Conservation (phyloP, 2,329 filamentous ascomycete genomes). For the Aspergillus proliferans region DNA sequence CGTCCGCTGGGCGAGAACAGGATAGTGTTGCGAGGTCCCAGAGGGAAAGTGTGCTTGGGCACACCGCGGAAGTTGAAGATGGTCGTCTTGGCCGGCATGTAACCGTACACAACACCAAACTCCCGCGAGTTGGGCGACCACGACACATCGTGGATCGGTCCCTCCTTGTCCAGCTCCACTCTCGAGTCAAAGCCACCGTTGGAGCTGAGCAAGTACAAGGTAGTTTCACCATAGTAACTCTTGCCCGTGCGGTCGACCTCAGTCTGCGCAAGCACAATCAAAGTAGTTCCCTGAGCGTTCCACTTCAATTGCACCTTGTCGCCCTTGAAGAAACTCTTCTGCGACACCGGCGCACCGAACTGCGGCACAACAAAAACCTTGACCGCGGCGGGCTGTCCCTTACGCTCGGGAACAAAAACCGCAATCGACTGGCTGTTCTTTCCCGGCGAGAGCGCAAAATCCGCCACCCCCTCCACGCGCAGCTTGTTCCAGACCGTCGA, state of each 20-base stretch:
- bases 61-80: constrained; percentile 91
- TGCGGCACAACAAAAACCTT: constrained; percentile 91
- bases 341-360: constrained; percentile 75
- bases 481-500: constrained; percentile 91
- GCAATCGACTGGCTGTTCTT: constrained; percentile 79
- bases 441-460: constrained; percentile 85
- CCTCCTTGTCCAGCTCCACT: constrained; percentile 89
- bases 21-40: constrained; percentile 89
- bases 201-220: constrained; percentile 86
- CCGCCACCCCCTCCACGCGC: constrained; percentile 78
- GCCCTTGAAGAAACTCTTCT: constrained; percentile 99
- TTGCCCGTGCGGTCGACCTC: constrained; percentile 98
- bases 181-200: constrained; percentile 89
- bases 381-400: constrained; percentile 89
- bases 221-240: constrained; percentile 98
- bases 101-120: constrained; percentile 95
- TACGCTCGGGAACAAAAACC: constrained; percentile 90
- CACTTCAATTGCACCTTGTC: constrained; percentile 99
- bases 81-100: constrained; percentile 98
- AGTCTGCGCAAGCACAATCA: constrained; percentile 93
- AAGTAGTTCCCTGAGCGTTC: constrained; percentile 84
- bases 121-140: constrained; percentile 98
- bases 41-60: constrained; percentile 74
- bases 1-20: constrained; percentile 88
- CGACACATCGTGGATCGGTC: constrained; percentile 94